Base-by-base conservation (phyloP, 805 yeast species). In the Pichia eremophila region DNA sequence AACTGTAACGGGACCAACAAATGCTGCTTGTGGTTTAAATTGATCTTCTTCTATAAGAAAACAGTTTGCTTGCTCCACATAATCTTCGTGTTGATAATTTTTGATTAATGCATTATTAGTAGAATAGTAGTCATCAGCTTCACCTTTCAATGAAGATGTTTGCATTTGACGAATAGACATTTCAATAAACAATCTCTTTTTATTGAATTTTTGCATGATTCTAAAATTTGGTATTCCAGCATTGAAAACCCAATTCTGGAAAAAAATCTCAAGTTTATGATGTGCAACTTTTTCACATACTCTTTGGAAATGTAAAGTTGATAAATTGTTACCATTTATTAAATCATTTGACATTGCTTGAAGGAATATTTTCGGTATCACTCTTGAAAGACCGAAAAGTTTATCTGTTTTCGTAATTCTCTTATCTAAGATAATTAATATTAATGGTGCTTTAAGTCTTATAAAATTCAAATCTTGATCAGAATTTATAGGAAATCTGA, bases 291-390 rank as follows among this genome's bases (percentile, higher is more conserved):
- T 85, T 61, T 93, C 99, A 64, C 97, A 90, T n/a, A 89, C 83
- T 55, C 85, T 83, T 57, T 85, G 95, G 59, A 93, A 90, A 65
- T 93, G 97, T 11, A 74, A 70, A 0, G 96, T 81, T 8, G 95
- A 82, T 27, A 91, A 63, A 15, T 81, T 74, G 40, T 80, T 76
- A 12, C 93, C 87, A 57, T 83, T 84, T 15, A 78, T 77, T 44
- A 93, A 68, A 57, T 93, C 99, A 17, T 95, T 95, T 8, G 95
- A 86, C 95, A 93, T 88, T 0, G 95, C 95, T 62, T 93, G 97
- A 35, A 93, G 66, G 53, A 91, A 87, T 27, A 93, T 70, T 56
- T 91, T 93, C 0, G 98, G 96, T 27, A 93, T 75, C 0, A 88
- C 97, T 52, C 99, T 78, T 4, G 90, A 79, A 50, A 93, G 70